A percentile compares a stretch with the other conserved stretches of the same genome.
phyloP scores from a whole-genome alignment of 352 stramenopile genomes.

The Globisporangium mamillatum region DNA sequence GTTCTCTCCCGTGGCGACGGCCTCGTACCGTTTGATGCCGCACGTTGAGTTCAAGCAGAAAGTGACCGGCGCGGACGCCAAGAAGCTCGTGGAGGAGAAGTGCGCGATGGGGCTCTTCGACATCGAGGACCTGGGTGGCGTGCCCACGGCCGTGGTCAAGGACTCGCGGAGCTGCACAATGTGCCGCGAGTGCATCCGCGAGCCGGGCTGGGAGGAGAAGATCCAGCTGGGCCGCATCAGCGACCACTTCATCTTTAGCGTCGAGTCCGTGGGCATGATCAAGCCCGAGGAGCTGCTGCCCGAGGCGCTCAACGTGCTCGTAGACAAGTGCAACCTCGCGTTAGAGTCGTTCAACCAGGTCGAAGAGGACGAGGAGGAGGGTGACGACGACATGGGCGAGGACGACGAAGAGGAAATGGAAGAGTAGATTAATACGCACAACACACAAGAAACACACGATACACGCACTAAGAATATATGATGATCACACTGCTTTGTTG shows the following conservation, averaged over 20 bases:
- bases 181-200: slow-evolving; percentile 96
- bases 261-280: slow-evolving; percentile 87
- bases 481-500: not conserved
- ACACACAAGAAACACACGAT: slow-evolving; percentile 10
- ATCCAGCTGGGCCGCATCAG: slow-evolving; percentile 90
- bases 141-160: slow-evolving; percentile 78
- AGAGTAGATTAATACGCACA: slow-evolving; percentile 16
- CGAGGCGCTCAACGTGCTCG: slow-evolving; percentile 77
- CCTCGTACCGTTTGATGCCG: slow-evolving; percentile 93
- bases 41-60: slow-evolving; percentile 71
- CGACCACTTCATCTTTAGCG: slow-evolving; percentile 96
- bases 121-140: slow-evolving; percentile 87
- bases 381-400: slow-evolving; percentile 38
- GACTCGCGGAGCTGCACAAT: slow-evolving; percentile 92
- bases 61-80: slow-evolving; percentile 59
- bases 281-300: slow-evolving; percentile 78
- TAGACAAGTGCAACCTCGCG: slow-evolving; percentile 81
- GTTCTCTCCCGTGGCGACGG: slow-evolving; percentile 95
- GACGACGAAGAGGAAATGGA: slow-evolving; percentile 55
- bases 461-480: slow-evolving; percentile 15
- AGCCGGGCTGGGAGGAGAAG: slow-evolving; percentile 79
- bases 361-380: slow-evolving; percentile 50
- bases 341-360: slow-evolving; percentile 73
- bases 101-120: slow-evolving; percentile 88
- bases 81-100: slow-evolving; percentile 54